phyloP scores from a whole-genome alignment of 192 early-diverging fungal species.

The Coemansia sp. region DNA sequence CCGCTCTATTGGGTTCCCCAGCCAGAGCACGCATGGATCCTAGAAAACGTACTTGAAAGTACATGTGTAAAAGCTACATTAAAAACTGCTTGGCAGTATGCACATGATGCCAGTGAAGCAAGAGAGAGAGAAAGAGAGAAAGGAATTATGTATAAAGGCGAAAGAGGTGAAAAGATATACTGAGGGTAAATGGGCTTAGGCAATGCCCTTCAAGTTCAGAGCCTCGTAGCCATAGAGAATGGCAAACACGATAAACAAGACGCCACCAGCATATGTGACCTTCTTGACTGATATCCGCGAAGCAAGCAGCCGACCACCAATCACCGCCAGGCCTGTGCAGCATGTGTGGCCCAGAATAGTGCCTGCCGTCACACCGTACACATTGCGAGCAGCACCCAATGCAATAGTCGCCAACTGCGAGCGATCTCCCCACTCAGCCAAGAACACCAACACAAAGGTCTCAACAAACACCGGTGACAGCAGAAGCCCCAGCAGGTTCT shows the following conservation, averaged over 20 bases:
- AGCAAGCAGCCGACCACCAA: constrained; percentile 89
- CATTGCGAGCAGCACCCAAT: constrained; percentile 89
- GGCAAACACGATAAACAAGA: constrained; percentile 88
- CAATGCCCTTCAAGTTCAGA: constrained; percentile 2
- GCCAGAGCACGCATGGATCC: no score
- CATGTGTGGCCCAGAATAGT: constrained; percentile 86
- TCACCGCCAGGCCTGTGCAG: constrained; percentile 89
- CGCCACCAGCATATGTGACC: constrained; percentile 80
- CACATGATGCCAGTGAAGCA: not conserved
- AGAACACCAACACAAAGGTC: constrained; percentile 92
- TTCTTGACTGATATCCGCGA: constrained; percentile 81
- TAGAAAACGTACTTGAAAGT: not conserved
- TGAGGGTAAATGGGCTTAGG: not conserved
- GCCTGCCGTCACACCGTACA: constrained; percentile 87
- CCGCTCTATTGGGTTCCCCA: no score
- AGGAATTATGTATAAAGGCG: not conserved
- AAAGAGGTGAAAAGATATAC: not conserved
- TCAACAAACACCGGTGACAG: constrained; percentile 94
- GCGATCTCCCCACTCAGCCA: constrained; percentile 98
- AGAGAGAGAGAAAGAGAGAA: no score
- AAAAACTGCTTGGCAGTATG: not conserved
- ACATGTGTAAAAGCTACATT: not conserved
- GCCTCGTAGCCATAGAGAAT: constrained; percentile 66
- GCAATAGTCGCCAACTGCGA: constrained; percentile 97
- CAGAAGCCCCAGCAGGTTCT: constrained; percentile 71